These are phyloP conservation scores for Phalaenopsis aphrodite DNA, from an alignment of 106 monocot species.

Conservation along the genomic window DNA sequence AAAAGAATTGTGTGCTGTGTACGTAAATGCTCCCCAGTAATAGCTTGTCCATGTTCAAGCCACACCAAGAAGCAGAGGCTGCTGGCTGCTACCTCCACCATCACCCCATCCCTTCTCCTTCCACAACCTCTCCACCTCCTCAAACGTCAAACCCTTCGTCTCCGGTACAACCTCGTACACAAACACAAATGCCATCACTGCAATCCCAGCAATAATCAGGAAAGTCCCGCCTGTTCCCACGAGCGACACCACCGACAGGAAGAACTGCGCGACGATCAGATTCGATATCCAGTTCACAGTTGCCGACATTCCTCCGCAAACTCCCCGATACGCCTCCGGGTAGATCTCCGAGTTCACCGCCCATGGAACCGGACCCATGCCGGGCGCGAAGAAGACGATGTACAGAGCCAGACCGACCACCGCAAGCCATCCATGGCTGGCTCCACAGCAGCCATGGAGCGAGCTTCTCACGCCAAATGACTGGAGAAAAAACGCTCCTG, in stretches of 20 bases:
- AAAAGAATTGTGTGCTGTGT: too few relatives aligned
- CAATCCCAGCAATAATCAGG: conserved; percentile 49
- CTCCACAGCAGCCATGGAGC: conserved; percentile 17
- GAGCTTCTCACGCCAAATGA: conserved; percentile 9
- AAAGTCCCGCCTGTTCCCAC: conserved; percentile 71
- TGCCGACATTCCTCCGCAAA: conserved; percentile 91
- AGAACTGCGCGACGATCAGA: conserved; percentile 77
- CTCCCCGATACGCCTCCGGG: conserved; percentile 73
- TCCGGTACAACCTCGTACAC: conserved; percentile 67
- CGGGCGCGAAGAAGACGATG: conserved; percentile 76
- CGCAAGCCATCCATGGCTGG: conserved; percentile 50
- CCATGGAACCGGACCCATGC: conserved; percentile 99
- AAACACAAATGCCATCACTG: conserved; percentile 62
- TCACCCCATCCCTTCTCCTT: conserved; percentile 67
- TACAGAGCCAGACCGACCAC: conserved; percentile 76
- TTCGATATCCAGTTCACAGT: conserved; percentile 93
- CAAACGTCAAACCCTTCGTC: conserved; percentile 84
- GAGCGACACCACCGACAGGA: conserved; percentile 47
- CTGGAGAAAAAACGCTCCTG: conserved; percentile 54
- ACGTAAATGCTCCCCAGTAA: too few relatives aligned
- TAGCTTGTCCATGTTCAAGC: not conserved
- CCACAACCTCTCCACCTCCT: conserved; percentile 89
- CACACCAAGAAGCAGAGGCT: conserved; percentile 21
- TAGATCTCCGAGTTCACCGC: conserved; percentile 95
- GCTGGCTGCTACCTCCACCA: not conserved